Conservation (phyloP, 2,329 filamentous ascomycete species). For the Metarhizium humberi region DNA sequence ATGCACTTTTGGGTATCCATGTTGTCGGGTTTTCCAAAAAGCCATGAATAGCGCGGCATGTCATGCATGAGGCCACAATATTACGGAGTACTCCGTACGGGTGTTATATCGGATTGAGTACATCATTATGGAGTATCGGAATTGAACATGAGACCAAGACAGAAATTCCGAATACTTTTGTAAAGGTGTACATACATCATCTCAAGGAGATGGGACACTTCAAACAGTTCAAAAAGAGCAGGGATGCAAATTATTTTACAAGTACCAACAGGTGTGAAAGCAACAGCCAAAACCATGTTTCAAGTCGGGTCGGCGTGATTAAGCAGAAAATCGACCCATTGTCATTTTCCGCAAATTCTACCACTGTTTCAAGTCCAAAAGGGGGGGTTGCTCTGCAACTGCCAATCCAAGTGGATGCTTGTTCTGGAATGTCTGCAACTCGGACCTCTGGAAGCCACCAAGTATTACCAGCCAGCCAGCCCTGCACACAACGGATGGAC, state of each 20-base stretch:
- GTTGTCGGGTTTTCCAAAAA: constrained; percentile 6
- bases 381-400: background rate
- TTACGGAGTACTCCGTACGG: background rate
- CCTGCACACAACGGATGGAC: too few relatives aligned
- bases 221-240: background rate
- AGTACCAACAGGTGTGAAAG: background rate
- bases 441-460: background rate
- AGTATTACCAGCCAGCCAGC: background rate
- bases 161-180: background rate
- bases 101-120: background rate
- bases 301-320: background rate
- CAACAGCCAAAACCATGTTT: background rate
- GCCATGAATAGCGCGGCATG: constrained; percentile 8
- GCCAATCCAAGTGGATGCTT: background rate
- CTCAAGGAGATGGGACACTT: background rate
- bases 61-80: constrained; percentile 11
- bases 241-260: too few relatives aligned
- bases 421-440: background rate
- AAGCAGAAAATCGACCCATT: background rate
- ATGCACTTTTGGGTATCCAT: constrained; percentile 6
- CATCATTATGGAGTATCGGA: background rate
- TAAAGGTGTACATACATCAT: background rate
- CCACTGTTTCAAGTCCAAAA: background rate
- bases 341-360: too few relatives aligned
- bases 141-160: background rate